phyloP scores from a whole-genome alignment of 2,329 filamentous ascomycete genomes.

The Clonostachys solani region DNA sequence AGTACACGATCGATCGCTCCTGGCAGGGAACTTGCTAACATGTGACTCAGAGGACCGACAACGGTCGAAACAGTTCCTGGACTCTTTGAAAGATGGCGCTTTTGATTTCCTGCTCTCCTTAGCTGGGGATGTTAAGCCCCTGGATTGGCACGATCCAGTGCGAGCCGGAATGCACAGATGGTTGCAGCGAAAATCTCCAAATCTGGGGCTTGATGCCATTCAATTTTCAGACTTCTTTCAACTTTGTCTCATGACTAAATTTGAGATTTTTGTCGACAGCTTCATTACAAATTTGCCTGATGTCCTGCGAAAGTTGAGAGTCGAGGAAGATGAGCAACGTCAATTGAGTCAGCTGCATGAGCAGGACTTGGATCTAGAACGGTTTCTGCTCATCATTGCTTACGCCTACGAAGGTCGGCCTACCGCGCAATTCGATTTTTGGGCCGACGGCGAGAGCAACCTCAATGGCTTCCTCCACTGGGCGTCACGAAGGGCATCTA shows the following conservation, averaged over 20 bases:
- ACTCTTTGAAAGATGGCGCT: conserved; percentile 80
- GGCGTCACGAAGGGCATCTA: conserved; percentile 93
- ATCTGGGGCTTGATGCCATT: conserved; percentile 62
- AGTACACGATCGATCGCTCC: conserved; percentile 7
- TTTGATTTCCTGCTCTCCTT: conserved; percentile 89
- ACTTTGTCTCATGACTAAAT: conserved; percentile 67
- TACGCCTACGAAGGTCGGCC: conserved; percentile 84
- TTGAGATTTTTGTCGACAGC: conserved; percentile 85
- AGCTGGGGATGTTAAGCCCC: conserved; percentile 73
- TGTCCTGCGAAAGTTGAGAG: conserved; percentile 77
- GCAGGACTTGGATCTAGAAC: conserved; percentile 73
- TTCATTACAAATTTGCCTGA: conserved; percentile 96
- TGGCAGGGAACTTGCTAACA: conserved; percentile 8
- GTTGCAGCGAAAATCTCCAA: conserved; percentile 74
- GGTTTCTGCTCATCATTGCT: conserved; percentile 87
- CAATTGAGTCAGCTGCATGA: conserved; percentile 61
- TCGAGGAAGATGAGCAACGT: conserved; percentile 85
- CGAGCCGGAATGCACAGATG: conserved; percentile 78
- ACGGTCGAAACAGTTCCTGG: conserved; percentile 68
- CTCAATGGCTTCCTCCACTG: conserved; percentile 93
- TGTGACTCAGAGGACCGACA: conserved; percentile 58
- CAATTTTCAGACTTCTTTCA: conserved; percentile 71
- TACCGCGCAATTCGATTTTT: conserved; percentile 84
- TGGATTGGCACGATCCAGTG: conserved; percentile 84
- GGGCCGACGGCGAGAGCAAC: conserved; percentile 89